Evolutionary conservation across 2,329 filamentous ascomycete genomes (phyloP).

Genomic region (Trichoderma endophyticum): DNA sequence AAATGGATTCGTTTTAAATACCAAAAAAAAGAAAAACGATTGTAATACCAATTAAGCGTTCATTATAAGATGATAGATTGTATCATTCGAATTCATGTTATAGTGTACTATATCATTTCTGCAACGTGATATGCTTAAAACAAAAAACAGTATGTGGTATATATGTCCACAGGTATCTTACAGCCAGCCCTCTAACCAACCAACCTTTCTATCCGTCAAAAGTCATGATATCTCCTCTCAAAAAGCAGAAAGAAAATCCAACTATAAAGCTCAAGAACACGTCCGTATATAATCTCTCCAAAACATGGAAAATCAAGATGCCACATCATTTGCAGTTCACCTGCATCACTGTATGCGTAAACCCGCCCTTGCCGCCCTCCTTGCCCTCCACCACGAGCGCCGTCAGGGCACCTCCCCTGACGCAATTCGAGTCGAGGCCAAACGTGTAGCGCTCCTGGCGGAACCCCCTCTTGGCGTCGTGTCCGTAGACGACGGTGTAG

Average conservation of each 20-base stretch:
- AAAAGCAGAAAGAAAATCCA: not conserved
- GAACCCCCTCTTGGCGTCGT: constrained; percentile 74
- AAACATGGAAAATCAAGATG: not conserved
- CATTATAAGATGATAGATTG: not conserved
- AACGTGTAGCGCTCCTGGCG: constrained; percentile 63
- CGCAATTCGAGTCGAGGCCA: constrained; percentile 82
- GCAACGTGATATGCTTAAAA: not conserved
- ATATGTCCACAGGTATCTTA: not conserved
- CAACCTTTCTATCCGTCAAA: not conserved
- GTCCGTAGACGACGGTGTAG: constrained; percentile 79
- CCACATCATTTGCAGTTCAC: constrained; percentile 36
- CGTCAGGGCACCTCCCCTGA: constrained; percentile 70
- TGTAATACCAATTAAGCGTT: not conserved
- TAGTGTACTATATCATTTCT: not conserved
- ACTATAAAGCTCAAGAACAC: too few species aligned
- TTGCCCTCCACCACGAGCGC: constrained; percentile 68
- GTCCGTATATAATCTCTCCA: not conserved
- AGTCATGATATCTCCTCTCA: not conserved
- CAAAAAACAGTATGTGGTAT: not conserved
- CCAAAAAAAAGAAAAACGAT: not conserved
- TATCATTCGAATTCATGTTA: not conserved
- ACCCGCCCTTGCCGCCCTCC: constrained; percentile 30
- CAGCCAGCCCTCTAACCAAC: not conserved
- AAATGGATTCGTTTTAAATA: not conserved
- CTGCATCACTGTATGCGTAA: constrained; percentile 40